phyloP scores from a whole-genome alignment of 1,139 yeast species.

The Candida smagusa region DNA sequence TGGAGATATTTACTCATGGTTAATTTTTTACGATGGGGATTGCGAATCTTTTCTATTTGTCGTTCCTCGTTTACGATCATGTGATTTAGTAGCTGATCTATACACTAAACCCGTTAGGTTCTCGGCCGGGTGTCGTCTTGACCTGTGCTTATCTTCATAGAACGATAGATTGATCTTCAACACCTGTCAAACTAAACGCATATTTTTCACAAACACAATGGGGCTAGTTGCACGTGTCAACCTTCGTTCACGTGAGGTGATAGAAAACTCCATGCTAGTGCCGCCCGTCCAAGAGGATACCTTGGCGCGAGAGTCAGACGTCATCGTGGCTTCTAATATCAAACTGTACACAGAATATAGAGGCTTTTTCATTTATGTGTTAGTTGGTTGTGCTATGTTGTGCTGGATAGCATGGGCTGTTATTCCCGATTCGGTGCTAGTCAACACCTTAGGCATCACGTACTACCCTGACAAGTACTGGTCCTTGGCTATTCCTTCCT shows the following conservation, averaged over 20 bases:
- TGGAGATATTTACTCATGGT: slow-evolving; percentile 67
- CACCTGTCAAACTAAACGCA: no score
- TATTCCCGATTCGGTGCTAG: slow-evolving; percentile 53
- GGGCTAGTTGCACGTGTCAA: no score
- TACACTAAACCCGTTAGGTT: no score
- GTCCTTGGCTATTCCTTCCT: slow-evolving; percentile 75
- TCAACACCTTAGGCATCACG: slow-evolving; percentile 50
- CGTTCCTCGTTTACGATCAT: not conserved
- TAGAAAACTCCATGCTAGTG: no score
- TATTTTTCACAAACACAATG: no score
- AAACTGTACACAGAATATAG: slow-evolving; percentile 75
- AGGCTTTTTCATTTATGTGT: slow-evolving; percentile 75
- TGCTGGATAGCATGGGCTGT: slow-evolving; percentile 70
- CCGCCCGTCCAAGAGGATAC: slow-evolving; percentile 35
- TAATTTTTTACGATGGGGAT: slow-evolving; percentile 1
- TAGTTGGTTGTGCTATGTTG: slow-evolving; percentile 48
- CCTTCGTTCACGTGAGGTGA: no score
- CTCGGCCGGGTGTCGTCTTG: no score
- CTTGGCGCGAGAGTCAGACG: slow-evolving; percentile 76
- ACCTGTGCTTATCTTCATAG: no score
- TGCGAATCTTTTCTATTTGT: no score
- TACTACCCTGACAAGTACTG: slow-evolving; percentile 88
- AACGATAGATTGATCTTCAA: no score
- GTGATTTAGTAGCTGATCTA: not conserved
- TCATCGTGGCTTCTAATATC: slow-evolving; percentile 61